phyloP scores from a whole-genome alignment of 257 asterid genomes.

The Perilla frutescens region DNA sequence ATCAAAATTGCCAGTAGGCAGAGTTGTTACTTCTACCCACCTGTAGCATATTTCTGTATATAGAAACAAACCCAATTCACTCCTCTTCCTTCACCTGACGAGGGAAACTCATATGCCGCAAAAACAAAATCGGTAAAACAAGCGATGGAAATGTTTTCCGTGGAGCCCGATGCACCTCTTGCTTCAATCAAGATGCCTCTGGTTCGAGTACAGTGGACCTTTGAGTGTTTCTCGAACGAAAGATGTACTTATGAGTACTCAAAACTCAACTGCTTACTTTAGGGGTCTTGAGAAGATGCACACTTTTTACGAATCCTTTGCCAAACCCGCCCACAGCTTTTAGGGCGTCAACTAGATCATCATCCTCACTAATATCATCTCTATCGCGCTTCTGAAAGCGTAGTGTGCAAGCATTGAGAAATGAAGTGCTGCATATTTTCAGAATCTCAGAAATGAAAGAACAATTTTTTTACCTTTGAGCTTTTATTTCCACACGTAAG shows the following conservation, averaged over 20 bases:
- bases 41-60: not conserved
- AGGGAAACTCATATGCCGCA: not conserved
- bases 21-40: not conserved
- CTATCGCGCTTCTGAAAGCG: slow-evolving; percentile 80
- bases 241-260: not conserved
- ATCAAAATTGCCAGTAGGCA: no score
- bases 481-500: slow-evolving; percentile 66
- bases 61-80: no score
- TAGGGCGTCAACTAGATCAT: slow-evolving; percentile 51
- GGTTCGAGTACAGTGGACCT: not conserved
- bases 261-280: slow-evolving; percentile 44
- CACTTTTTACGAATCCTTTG: slow-evolving; percentile 82
- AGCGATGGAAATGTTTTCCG: not conserved
- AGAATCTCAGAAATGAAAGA: not conserved
- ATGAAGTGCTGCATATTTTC: not conserved
- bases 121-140: not conserved
- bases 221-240: not conserved
- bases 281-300: slow-evolving; percentile 74
- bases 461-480: slow-evolving; percentile 55
- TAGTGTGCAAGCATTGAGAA: slow-evolving; percentile 5
- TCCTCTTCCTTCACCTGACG: not conserved
- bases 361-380: slow-evolving; percentile 48
- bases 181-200: not conserved
- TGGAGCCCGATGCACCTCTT: not conserved
- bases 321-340: slow-evolving; percentile 80